Conservation (phyloP, 257 asterid genomes). For the Ocimum tenuiflorum region DNA sequence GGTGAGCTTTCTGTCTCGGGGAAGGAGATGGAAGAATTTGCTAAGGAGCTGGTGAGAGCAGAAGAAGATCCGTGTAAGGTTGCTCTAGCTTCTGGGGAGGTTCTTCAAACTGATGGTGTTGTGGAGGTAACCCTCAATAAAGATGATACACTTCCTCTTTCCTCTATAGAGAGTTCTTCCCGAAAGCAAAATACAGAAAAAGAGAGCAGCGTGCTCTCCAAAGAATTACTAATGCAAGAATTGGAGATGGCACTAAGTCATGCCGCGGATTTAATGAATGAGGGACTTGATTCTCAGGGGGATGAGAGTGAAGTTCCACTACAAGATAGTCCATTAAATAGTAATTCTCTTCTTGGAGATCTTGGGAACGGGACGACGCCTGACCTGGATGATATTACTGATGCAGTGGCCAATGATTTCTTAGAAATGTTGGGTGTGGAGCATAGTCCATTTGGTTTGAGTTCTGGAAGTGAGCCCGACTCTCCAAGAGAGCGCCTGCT, state of each 20-base stretch:
- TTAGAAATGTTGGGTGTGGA: conserved; percentile 72
- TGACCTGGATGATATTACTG: conserved; percentile 52
- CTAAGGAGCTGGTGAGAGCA: conserved; percentile 12
- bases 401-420: conserved; percentile 70
- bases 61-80: conserved; percentile 7
- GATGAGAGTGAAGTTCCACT: conserved; percentile 40
- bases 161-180: conserved; percentile 6
- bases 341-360: conserved; percentile 25
- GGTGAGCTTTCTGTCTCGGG: conserved; percentile 27
- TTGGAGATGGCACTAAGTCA: conserved; percentile 61
- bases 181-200: conserved; percentile 22
- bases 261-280: conserved; percentile 43
- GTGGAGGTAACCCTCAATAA: conserved; percentile 9
- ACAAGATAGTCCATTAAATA: conserved; percentile 29
- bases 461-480: conserved; percentile 87
- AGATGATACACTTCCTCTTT: conserved; percentile 13
- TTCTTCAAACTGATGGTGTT: conserved; percentile 17
- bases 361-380: conserved; percentile 37
- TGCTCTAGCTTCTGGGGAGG: conserved; percentile 18
- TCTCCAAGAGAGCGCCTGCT: conserved; percentile 87
- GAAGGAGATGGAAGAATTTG: conserved; percentile 27
- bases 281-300: conserved; percentile 51
- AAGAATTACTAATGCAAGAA: conserved; percentile 58
- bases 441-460: conserved; percentile 62
- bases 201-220: conserved; percentile 28